These are phyloP conservation scores for Calonectria pseudoturangicola DNA, from an alignment of 2,329 filamentous ascomycete species.

Conservation along the genomic window DNA sequence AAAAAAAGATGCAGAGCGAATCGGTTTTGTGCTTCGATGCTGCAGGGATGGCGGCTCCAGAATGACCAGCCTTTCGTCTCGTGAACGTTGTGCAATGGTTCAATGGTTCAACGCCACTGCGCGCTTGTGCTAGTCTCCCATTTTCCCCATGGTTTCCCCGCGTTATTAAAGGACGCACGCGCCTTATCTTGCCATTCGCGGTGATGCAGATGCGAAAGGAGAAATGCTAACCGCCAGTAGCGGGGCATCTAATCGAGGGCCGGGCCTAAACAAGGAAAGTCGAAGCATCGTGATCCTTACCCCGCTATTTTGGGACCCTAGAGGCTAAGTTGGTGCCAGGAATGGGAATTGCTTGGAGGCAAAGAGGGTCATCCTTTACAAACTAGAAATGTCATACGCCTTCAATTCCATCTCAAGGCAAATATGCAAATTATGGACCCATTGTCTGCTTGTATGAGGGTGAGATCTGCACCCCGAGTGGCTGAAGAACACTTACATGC, in stretches of 20 bases:
- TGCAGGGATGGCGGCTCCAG: background rate
- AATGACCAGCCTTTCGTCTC: background rate
- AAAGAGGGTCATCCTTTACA: too few species aligned
- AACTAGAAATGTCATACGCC: too few species aligned
- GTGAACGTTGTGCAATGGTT: background rate
- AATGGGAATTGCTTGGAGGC: too few species aligned
- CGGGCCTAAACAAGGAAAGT: background rate
- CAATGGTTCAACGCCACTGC: background rate
- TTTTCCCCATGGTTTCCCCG: constrained; percentile 1
- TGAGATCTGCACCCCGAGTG: too few species aligned
- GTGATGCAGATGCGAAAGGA: background rate
- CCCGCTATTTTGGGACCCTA: background rate
- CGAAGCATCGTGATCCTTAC: background rate
- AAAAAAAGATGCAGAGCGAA: background rate
- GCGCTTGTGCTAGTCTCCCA: background rate
- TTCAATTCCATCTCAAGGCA: too few species aligned
- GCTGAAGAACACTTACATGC: too few species aligned
- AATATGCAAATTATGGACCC: too few species aligned
- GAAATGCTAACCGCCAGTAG: background rate
- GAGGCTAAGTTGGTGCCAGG: too few species aligned
- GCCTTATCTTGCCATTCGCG: background rate
- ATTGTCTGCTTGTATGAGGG: too few species aligned
- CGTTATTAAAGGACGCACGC: background rate
- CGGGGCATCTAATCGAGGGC: background rate
- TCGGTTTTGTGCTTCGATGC: background rate